These are phyloP conservation scores for Lagenidium giganteum DNA, from an alignment of 352 stramenopile species.

Conservation along the genomic window DNA sequence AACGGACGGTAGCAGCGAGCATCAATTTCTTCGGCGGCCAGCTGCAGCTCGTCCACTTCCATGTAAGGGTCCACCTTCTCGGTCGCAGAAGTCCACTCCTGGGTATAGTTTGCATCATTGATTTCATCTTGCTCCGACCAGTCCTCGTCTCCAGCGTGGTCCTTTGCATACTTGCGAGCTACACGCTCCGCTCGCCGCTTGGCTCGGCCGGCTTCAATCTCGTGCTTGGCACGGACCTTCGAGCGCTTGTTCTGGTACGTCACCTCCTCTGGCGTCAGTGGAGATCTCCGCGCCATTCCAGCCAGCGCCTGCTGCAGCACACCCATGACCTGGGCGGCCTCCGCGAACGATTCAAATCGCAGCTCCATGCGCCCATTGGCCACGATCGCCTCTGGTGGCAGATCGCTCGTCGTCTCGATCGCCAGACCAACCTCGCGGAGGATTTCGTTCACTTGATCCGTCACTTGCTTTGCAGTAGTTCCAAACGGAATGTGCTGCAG, in stretches of 20 bases:
- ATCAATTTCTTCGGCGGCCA: constrained; percentile 32
- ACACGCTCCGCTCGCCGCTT: constrained; percentile 15
- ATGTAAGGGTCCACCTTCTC: constrained; percentile 53
- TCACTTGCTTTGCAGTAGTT: constrained; percentile 47
- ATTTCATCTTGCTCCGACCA: constrained; percentile 29
- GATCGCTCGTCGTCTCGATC: constrained; percentile 43
- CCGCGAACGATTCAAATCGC: constrained; percentile 56
- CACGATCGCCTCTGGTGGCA: constrained; percentile 60
- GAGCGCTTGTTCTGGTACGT: too few relatives aligned
- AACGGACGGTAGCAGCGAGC: constrained; percentile 47
- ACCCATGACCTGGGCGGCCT: constrained; percentile 71
- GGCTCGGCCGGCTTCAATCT: constrained; percentile 29
- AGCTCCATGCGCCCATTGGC: constrained; percentile 78
- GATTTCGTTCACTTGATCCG: constrained; percentile 56
- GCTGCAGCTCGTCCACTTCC: constrained; percentile 25
- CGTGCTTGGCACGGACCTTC: constrained; percentile 31
- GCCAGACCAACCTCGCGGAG: constrained; percentile 31
- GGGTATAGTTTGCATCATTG: constrained; percentile 12
- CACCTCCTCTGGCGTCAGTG: constrained; percentile 35
- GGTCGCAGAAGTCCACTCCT: constrained; percentile 10
- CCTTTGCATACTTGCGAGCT: constrained; percentile 19
- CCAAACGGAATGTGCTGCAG: constrained; percentile 79
- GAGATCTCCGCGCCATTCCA: constrained; percentile 43
- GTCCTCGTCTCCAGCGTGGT: constrained; percentile 16
- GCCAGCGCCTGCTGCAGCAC: too few relatives aligned